These are phyloP conservation scores for Zymoseptoria ardabiliae DNA, from an alignment of 2,329 filamentous ascomycete genomes.

Conservation along the genomic window DNA sequence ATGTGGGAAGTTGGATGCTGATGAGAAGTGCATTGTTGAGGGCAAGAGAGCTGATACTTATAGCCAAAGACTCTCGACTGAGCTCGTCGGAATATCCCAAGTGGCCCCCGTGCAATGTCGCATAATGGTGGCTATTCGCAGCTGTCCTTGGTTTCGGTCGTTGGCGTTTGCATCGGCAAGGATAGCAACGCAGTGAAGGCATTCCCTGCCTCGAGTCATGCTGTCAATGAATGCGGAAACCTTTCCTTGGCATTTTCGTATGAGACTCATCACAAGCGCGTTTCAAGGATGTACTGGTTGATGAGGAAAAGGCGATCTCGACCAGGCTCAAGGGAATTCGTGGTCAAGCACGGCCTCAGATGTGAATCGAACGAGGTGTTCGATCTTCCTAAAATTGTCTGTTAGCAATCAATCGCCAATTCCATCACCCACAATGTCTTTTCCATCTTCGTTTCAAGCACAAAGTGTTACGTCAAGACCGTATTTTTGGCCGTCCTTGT, in stretches of 20 bases:
- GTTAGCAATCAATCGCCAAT: background rate
- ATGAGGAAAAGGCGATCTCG: background rate
- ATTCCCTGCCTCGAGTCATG: background rate
- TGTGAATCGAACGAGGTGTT: background rate
- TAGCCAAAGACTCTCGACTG: background rate
- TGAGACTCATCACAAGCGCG: background rate
- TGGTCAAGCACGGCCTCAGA: background rate
- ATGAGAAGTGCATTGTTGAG: background rate
- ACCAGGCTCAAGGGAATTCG: background rate
- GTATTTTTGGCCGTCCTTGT: background rate
- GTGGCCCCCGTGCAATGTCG: background rate
- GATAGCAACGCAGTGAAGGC: background rate
- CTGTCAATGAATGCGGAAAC: background rate
- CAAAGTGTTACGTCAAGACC: background rate
- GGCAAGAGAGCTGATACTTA: background rate
- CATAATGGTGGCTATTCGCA: background rate
- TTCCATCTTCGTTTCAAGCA: background rate
- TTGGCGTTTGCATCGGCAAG: background rate
- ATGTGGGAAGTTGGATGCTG: background rate
- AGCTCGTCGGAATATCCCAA: background rate
- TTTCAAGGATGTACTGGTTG: background rate
- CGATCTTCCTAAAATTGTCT: background rate
- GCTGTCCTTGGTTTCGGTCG: background rate
- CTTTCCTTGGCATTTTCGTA: background rate
- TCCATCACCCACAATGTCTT: background rate